Percentiles rank a stretch among this genome's conserved stretches.
Evolutionary conservation across 106 monocot species (phyloP).

Genomic region (Platanthera guangdongensis): DNA sequence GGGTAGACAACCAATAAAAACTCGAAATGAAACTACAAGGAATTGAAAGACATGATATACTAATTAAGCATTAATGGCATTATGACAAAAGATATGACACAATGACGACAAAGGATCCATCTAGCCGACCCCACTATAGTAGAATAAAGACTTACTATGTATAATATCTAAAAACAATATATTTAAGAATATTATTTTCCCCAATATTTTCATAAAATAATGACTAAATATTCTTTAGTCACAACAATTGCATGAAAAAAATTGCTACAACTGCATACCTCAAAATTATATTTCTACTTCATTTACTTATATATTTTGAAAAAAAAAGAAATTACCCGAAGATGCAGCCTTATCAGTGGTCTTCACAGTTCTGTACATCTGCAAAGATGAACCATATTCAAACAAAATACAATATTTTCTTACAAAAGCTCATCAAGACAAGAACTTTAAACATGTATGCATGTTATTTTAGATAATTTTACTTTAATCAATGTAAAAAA

Average conservation of each 20-base stretch:
- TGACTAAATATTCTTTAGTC: neutral
- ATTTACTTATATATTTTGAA: neutral
- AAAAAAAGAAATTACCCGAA: conserved; percentile 24
- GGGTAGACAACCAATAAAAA: too few species aligned
- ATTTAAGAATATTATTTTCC: neutral
- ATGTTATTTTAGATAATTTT: neutral
- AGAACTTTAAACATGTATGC: neutral
- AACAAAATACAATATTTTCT: neutral
- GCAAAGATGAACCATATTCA: conserved; percentile 1
- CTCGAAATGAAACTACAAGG: too few species aligned
- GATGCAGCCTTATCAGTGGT: conserved; percentile 48
- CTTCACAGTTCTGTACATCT: conserved; percentile 74
- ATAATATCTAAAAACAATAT: too few species aligned
- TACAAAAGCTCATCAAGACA: neutral
- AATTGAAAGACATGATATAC: neutral
- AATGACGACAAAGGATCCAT: too few species aligned
- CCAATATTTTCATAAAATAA: neutral
- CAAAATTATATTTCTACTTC: neutral
- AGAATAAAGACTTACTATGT: too few species aligned
- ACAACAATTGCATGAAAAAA: neutral
- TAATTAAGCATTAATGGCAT: too few species aligned
- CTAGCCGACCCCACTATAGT: too few species aligned
- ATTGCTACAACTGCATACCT: neutral
- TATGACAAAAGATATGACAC: too few species aligned
- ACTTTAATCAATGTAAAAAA: neutral